Conservation (phyloP, 2,329 filamentous ascomycete genomes). For the Pyrenochaeta sp. region DNA sequence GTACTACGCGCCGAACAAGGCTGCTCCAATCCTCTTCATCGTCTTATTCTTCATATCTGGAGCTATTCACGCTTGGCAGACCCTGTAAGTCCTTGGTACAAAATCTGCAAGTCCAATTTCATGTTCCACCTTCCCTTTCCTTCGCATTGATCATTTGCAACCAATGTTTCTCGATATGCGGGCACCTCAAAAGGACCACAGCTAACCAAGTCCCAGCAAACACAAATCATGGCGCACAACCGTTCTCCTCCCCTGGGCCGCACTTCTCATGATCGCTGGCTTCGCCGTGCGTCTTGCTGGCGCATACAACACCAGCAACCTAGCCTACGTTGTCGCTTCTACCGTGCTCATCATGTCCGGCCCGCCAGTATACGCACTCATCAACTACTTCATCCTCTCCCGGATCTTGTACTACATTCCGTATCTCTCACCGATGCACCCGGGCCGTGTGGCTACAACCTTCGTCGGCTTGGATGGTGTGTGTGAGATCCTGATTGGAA, state of each 20-base stretch:
- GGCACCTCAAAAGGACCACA: too few relatives aligned
- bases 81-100: constrained; percentile 61
- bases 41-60: constrained; percentile 57
- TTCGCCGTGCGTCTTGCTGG: constrained; percentile 64
- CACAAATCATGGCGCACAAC: constrained; percentile 66
- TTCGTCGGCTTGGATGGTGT: constrained; percentile 62
- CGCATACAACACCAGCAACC: constrained; percentile 58
- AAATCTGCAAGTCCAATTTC: too few relatives aligned
- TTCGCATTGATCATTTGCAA: too few relatives aligned
- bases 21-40: constrained; percentile 62
- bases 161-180: too few relatives aligned
- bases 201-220: constrained; percentile 48
- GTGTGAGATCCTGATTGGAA: constrained; percentile 61
- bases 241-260: constrained; percentile 62
- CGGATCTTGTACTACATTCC: constrained; percentile 68
- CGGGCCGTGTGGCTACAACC: constrained; percentile 65
- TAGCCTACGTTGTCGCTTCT: constrained; percentile 51
- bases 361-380: constrained; percentile 65
- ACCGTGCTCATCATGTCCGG: constrained; percentile 50
- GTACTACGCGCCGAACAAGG: constrained; percentile 63
- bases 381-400: constrained; percentile 68
- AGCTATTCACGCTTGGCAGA: constrained; percentile 62
- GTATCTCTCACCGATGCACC: constrained; percentile 65
- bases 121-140: too few relatives aligned
- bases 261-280: constrained; percentile 62